Conservation (phyloP, 2,329 filamentous ascomycete genomes). For the Penicillium sp. region DNA sequence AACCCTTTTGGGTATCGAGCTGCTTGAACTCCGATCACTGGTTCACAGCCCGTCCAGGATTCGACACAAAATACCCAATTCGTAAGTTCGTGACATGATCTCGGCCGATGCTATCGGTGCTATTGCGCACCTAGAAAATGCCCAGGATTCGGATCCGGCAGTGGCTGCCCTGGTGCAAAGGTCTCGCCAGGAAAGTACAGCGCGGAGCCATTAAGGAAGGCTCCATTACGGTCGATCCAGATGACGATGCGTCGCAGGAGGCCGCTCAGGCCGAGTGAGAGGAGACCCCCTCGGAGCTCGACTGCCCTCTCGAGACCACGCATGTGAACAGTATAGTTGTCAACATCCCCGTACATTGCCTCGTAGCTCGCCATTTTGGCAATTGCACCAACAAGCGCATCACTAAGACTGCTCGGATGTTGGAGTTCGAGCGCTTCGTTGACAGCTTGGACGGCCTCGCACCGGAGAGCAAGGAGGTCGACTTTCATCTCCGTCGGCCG, state of each 20-base stretch:
- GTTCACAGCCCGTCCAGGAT: not conserved
- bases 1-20: constrained; percentile 9
- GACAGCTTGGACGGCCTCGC: constrained; percentile 51
- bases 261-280: constrained; percentile 50
- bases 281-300: constrained; percentile 51
- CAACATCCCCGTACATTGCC: constrained; percentile 53
- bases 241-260: constrained; percentile 54
- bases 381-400: constrained; percentile 54
- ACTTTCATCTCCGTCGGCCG: constrained; percentile 23
- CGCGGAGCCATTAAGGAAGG: constrained; percentile 40
- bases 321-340: constrained; percentile 56
- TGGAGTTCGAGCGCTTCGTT: constrained; percentile 45
- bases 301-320: constrained; percentile 51
- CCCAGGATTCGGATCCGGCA: constrained; percentile 38
- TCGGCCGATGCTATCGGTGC: not conserved
- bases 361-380: constrained; percentile 60
- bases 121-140: constrained; percentile 37
- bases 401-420: constrained; percentile 36
- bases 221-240: constrained; percentile 54
- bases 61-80: not conserved
- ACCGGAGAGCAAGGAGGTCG: constrained; percentile 49
- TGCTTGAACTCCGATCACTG: not conserved
- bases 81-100: not conserved
- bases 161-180: constrained; percentile 31
- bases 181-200: constrained; percentile 40